phyloP scores from a whole-genome alignment of 176 grass and related monocot genomes.

The Zea luxurians region DNA sequence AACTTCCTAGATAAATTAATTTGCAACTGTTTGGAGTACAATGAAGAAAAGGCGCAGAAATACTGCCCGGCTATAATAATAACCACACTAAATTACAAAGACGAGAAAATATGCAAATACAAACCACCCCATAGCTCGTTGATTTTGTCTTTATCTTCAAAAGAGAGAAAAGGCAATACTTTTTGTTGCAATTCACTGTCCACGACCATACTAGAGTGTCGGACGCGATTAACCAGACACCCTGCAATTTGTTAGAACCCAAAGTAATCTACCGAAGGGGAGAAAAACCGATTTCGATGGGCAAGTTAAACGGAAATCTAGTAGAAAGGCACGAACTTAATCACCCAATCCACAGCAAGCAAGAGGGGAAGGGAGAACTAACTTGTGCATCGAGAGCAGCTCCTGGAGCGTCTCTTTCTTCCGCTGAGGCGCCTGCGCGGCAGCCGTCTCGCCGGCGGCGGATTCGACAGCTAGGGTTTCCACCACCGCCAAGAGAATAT shows the following conservation, averaged over 20 bases:
- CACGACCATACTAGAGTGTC: not conserved
- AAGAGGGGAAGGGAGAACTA: not conserved
- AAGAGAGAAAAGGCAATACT: not conserved
- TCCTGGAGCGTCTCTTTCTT: conserved; percentile 62
- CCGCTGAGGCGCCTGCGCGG: not conserved
- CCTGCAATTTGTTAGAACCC: not conserved
- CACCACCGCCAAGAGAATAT: conserved; percentile 41
- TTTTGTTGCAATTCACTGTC: not conserved
- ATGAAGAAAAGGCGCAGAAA: not conserved
- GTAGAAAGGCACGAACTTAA: not conserved
- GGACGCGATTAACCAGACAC: not conserved
- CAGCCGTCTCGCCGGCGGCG: not conserved
- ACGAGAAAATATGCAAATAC: not conserved
- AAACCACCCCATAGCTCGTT: not conserved
- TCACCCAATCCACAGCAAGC: conserved; percentile 23
- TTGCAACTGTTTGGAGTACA: not conserved
- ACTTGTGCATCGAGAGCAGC: conserved; percentile 77
- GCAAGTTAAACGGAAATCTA: not conserved
- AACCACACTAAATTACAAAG: not conserved
- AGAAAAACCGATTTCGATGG: not conserved
- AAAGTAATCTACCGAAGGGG: not conserved
- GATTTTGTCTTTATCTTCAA: not conserved
- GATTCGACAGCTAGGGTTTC: conserved; percentile 52
- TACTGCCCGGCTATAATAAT: not conserved
- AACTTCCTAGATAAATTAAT: conserved; percentile 12